Percentiles rank a stretch among this genome's conserved stretches.
These are phyloP conservation scores for Edaphochlamys debaryana DNA, from an alignment of 139 green algal genomes.

Conservation along the genomic window DNA sequence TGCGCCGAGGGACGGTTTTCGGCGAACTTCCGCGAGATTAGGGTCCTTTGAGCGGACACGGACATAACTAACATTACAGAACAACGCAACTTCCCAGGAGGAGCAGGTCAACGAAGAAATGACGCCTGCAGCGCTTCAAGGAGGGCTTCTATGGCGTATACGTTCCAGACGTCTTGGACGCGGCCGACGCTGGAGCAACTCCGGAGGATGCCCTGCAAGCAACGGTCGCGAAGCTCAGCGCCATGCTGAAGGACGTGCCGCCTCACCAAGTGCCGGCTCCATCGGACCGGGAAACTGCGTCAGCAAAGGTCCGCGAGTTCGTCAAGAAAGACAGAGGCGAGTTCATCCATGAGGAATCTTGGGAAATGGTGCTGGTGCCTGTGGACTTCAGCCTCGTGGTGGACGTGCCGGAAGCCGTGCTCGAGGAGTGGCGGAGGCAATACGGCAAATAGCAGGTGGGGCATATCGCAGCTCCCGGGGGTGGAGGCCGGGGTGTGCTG, in stretches of 20 bases:
- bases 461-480: no score
- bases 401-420: constrained; percentile 1
- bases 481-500: no score
- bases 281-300: background rate
- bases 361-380: constrained; percentile 31
- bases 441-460: background rate
- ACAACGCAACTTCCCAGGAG: no score
- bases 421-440: background rate
- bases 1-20: no score
- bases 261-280: background rate
- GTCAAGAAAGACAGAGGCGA: constrained; percentile 1
- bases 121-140: background rate
- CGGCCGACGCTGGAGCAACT: constrained; percentile 8
- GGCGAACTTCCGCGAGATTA: no score
- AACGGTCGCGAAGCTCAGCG: constrained; percentile 12
- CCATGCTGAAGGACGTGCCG: background rate
- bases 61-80: no score
- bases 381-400: constrained; percentile 29
- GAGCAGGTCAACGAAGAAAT: no score
- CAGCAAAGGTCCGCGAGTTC: background rate
- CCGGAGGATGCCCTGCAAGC: constrained; percentile 1
- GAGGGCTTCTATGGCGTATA: constrained; percentile 13
- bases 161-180: constrained; percentile 15
- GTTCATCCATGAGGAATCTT: constrained; percentile 27
- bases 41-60: no score